Evolutionary conservation across 1,284 basidiomycete genomes (phyloP), one percentile per base, ranked within the genome.

Genomic region (Neolentinus lepideus): DNA sequence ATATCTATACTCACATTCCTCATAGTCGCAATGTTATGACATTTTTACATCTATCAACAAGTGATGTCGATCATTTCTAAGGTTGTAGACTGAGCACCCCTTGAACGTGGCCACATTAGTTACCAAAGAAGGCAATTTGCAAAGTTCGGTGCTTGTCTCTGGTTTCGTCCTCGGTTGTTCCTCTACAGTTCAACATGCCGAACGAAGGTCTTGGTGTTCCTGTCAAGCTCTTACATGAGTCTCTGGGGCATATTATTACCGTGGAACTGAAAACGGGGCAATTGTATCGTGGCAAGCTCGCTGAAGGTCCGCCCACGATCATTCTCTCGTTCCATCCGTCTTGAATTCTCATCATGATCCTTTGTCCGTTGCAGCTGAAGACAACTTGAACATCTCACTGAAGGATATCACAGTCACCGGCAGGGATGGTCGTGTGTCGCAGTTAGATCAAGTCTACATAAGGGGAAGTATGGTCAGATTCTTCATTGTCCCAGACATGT

Each of bases 401-500:
- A 94, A 87, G 71, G 94, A 98, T 61, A 97, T 99, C 67, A 98
- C 96, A 22, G 97, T 98, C 24, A 99, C 97, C 11, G 94, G 92
- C 55, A 86, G 96, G 57, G 97, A 99, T 78, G 97, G 97, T 51
- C 92, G 97, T 66, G 94, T 99, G 46, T 96, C 95, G n/a, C 97
- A 99, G 71, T 80, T 99, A 55, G 96, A 99, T 77, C 96, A 98
- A 73, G 95, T 98, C 45, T 99, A 99, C 74, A 99, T 99, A 65
- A 83, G 97, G 63, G 97, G 97, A 62, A 95, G 92, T 71, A 98
- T 98, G 92, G 77, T 96, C 66, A 84, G 94, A 64, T 98, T 98
- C 80, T 96, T 98, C 77, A 98, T 99, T 69, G 97, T 99, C 25
- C 97, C 97, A 52, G 97, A 99, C 72, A 98, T 99, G 90, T 79